phyloP scores from a whole-genome alignment of 768 basidiomycete species.

The Podaxis sp. region DNA sequence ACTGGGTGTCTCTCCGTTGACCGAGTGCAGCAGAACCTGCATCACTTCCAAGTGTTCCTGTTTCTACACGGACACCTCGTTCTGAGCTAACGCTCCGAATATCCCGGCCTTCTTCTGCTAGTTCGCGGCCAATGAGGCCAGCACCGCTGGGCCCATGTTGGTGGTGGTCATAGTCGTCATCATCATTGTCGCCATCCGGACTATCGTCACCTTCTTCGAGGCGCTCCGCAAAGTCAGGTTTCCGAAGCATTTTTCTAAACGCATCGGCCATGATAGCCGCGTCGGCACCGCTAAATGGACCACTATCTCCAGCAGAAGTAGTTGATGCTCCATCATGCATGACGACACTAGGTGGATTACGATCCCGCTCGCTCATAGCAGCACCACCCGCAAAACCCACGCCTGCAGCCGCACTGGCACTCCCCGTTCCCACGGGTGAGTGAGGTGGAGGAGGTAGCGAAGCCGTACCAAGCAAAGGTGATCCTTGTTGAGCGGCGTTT shows the following conservation, averaged over 20 bases:
- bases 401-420: conserved; percentile 13
- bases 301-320: conserved; percentile 61
- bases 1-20: conserved; percentile 15
- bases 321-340: conserved; percentile 77
- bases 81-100: conserved; percentile 81
- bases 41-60: conserved; percentile 16
- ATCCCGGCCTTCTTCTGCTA: conserved; percentile 89
- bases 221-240: conserved; percentile 79
- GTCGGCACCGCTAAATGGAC: conserved; percentile 79
- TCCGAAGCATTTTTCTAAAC: conserved; percentile 83
- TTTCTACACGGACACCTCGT: conserved; percentile 76
- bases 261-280: conserved; percentile 94
- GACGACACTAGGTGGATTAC: conserved; percentile 42
- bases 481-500: conserved; percentile 44
- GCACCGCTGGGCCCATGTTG: conserved; percentile 17
- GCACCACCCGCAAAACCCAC: conserved; percentile 23
- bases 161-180: conserved; percentile 17
- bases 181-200: conserved; percentile 45
- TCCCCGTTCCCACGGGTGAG: conserved; percentile 17
- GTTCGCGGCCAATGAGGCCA: conserved; percentile 63
- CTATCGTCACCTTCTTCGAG: conserved; percentile 68
- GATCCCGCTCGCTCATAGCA: conserved; percentile 27
- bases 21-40: conserved; percentile 13
- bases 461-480: conserved; percentile 45
- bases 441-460: conserved; percentile 17